These are phyloP conservation scores for Asterochloris erici DNA, from an alignment of 139 green algal genomes.

Conservation along the genomic window DNA sequence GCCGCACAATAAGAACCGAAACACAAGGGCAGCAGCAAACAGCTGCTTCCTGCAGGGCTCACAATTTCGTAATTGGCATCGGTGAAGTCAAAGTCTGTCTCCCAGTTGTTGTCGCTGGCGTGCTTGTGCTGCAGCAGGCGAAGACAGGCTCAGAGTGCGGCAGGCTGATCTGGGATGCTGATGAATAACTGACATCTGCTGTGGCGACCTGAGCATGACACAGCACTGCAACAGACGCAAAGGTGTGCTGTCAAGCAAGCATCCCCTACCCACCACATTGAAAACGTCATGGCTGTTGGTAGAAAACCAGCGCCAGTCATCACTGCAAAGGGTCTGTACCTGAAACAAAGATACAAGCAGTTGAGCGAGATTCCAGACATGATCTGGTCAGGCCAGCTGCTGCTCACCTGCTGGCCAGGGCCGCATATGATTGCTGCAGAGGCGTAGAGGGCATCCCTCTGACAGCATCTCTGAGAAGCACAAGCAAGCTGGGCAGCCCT, in stretches of 20 bases:
- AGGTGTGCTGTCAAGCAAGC: background rate
- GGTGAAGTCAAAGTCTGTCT: slow-evolving; percentile 85
- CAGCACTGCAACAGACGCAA: background rate
- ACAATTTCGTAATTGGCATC: slow-evolving; percentile 68
- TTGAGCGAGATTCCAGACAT: too few relatives aligned
- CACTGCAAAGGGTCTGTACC: background rate
- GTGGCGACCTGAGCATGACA: background rate
- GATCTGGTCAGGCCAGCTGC: too few relatives aligned
- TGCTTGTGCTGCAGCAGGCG: slow-evolving; percentile 56
- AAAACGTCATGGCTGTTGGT: slow-evolving; percentile 92
- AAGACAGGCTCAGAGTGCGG: too few relatives aligned
- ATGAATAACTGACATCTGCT: background rate
- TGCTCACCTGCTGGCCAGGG: too few relatives aligned
- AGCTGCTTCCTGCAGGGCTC: background rate
- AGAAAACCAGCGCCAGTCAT: slow-evolving; percentile 44
- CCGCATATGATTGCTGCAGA: too few relatives aligned
- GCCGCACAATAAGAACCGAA: too few relatives aligned
- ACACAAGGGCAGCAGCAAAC: too few relatives aligned
- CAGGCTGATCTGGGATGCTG: too few relatives aligned
- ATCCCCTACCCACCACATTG: slow-evolving; percentile 53
- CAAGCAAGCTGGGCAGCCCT: too few relatives aligned
- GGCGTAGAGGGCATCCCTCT: too few relatives aligned
- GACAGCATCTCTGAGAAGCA: too few relatives aligned
- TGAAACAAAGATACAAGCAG: background rate
- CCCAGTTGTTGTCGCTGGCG: slow-evolving; percentile 73